Evolutionary conservation across 202 grass and related monocot species (phyloP).

Genomic region (Zizania palustris): DNA sequence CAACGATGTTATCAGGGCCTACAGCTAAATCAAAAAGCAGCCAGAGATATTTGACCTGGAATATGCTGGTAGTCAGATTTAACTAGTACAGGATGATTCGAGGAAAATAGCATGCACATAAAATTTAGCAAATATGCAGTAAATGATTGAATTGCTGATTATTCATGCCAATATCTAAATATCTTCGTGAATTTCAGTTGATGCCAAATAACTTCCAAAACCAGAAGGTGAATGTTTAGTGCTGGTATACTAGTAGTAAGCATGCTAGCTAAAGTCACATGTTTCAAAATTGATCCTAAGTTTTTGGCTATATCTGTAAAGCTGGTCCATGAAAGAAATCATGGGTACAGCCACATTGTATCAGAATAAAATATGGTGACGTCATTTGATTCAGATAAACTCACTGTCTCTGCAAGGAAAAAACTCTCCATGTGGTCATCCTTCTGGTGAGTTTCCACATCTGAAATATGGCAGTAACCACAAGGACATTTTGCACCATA

Average conservation of each 20-base stretch:
- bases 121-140: conserved; percentile 27
- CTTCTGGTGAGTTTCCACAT: conserved; percentile 91
- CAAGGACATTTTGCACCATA: conserved; percentile 91
- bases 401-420: conserved; percentile 95
- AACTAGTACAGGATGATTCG: conserved; percentile 13
- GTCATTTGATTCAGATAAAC: conserved; percentile 16
- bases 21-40: conserved; percentile 98
- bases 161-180: conserved; percentile 17
- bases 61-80: conserved; percentile 45
- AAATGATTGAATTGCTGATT: conserved; percentile 15
- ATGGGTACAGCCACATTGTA: conserved; percentile 11
- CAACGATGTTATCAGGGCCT: conserved; percentile 91
- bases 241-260: background rate
- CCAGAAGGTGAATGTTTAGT: background rate
- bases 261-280: background rate
- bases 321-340: background rate
- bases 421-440: conserved; percentile 99
- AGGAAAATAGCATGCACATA: conserved; percentile 17
- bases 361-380: conserved; percentile 12
- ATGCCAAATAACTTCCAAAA: conserved; percentile 8
- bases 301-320: conserved; percentile 23
- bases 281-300: conserved; percentile 5
- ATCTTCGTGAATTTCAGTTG: conserved; percentile 13
- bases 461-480: conserved; percentile 96
- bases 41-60: conserved; percentile 98